Base-by-base conservation (phyloP, 257 asterid genomes). In the Rehmannia glutinosa region DNA sequence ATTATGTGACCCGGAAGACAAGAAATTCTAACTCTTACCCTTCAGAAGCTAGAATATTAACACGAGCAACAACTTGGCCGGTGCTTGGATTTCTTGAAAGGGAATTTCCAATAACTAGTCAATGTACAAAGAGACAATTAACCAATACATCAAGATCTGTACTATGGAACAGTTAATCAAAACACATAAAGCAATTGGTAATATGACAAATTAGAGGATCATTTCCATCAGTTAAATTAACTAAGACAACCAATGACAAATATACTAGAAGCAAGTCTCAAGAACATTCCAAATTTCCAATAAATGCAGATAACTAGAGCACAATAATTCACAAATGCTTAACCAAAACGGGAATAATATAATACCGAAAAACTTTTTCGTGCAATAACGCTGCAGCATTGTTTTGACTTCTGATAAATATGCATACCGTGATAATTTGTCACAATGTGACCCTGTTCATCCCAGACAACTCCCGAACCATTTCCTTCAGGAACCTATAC, bases 391-490 rank as follows among this genome's bases (percentile, higher is more conserved):
- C 17, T 4, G 58, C 16, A 42, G 20, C 55, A 66, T 19, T 39
- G 16, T 51, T 63, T 38, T 13, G 30, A 39, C 8, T 39, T 56
- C 23, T 6, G 24, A 16, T 8, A 54, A 30, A 15, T 43, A 24
- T 49, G 42, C 54, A 62, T 90, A 93, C 99, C 99, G n/a, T 93
- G 99, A 72, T 87, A 93, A 77, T 93, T 93, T 62, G 99, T 93
- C 19, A 93, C 94, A 74, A 93, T 88, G 78, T 93, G 97, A 55
- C 99, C 99, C 64, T 79, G 86, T 3, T 76, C 87, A 77, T 93
- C 99, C 99, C 99, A 93, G 36, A 93, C 93, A 36, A 90, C 92
- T 66, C 98, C 98, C 0, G 98, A 92, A 41, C 98, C 98, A 81
- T 93, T 93, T 75, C 99, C 99, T 81, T 93, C 99, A 17, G 99